Base-by-base conservation (phyloP, 116 monocot genomes). In the Thalassia testudinum region DNA sequence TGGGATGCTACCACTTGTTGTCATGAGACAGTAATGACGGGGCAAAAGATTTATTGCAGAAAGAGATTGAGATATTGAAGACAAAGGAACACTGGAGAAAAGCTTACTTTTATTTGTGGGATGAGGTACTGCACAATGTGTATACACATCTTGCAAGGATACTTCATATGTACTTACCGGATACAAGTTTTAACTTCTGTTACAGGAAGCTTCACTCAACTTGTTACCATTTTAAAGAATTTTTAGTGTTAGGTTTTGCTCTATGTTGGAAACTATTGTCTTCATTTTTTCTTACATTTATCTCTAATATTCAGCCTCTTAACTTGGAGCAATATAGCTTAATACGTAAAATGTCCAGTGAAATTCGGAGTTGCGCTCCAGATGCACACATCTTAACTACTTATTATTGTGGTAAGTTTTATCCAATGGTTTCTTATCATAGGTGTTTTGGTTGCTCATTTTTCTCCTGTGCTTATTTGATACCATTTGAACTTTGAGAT, bases 41-140 rank as follows among this genome's bases (percentile, higher is more conserved):
- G 43, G 74, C 79, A 69, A 97, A 81, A 72, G 74, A 79, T 64
- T 70, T 78, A 14, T 59, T 89, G 60, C 48, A 63, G 37, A 97
- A 80, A 63, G 97, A 89, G 66, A 61, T 97, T 55, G 90, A 97
- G 58, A 85, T 80, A 29, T 71, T 97, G 48, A 97, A 76, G 58
- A 68, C 69, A 27, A 89, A 89, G 73, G 47, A 42, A 43, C 97
- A 97, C 72, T 97, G 97, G 97, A 52, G 58, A 54, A 97, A 97
- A 79, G 82, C 97, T 71, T 97, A 97, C 70, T 97, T 97, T 47
- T 97, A 97, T 68, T 61, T 97, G 60, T 97, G 97, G 97, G 97
- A 97, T 63, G 97, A 97, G 85, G 97, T 97, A 68, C n/a, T n/a
- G n/a, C n/a, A n/a, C n/a, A n/a, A n/a, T n/a, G n/a, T n/a, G n/a